Percentiles rank a stretch among this genome's conserved stretches.
phyloP scores from a whole-genome alignment of 495 filamentous ascomycete species.

The Platismatia glauca region DNA sequence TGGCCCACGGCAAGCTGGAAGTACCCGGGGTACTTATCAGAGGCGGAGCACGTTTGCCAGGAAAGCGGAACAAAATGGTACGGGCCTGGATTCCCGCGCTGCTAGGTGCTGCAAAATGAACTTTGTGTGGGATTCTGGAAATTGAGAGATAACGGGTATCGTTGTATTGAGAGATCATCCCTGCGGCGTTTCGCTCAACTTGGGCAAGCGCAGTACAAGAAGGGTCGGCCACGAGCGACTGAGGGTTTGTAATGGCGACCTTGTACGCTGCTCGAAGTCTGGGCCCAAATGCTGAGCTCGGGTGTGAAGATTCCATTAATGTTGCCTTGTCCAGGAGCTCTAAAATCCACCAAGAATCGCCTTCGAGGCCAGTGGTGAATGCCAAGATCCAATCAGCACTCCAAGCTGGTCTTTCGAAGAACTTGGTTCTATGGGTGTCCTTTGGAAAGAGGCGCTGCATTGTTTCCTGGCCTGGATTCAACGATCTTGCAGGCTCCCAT shows the following conservation, averaged over 20 bases:
- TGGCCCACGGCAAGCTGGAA: slow-evolving; percentile 37
- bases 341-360: slow-evolving; percentile 69
- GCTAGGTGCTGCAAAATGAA: slow-evolving; percentile 23
- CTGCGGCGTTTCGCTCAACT: slow-evolving; percentile 31
- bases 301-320: slow-evolving; percentile 8
- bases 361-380: slow-evolving; percentile 59
- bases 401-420: slow-evolving; percentile 58
- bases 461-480: slow-evolving; percentile 46
- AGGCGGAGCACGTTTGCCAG: slow-evolving; percentile 31
- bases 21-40: slow-evolving; percentile 18
- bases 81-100: slow-evolving; percentile 28
- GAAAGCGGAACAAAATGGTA: slow-evolving; percentile 35
- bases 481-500: slow-evolving; percentile 47
- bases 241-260: slow-evolving; percentile 22
- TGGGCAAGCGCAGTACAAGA: slow-evolving; percentile 26
- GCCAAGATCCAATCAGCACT: slow-evolving; percentile 57
- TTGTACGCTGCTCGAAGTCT: slow-evolving; percentile 22
- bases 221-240: slow-evolving; percentile 18
- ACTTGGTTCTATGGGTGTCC: slow-evolving; percentile 50
- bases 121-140: slow-evolving; percentile 25
- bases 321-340: slow-evolving; percentile 42
- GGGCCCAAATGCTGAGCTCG: slow-evolving; percentile 6
- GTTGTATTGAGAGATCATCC: slow-evolving; percentile 32
- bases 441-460: slow-evolving; percentile 52
- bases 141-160: slow-evolving; percentile 27